Conservation (phyloP, 805 yeast species). For the Kazachstania bromeliacearum region DNA sequence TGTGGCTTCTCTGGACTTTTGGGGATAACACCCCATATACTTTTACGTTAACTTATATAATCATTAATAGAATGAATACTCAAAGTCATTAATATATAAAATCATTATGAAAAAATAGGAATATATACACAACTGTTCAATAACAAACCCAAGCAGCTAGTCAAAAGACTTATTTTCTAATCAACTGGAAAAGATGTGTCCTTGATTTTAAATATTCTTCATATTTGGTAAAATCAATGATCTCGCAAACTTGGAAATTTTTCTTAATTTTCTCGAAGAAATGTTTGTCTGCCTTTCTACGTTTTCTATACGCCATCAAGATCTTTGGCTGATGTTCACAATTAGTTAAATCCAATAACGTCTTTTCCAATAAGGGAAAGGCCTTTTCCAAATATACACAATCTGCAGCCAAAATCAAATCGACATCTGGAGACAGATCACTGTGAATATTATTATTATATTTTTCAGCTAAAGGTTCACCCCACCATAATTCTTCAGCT, state of each 20-base stretch:
- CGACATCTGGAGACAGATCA: slow-evolving; percentile 33
- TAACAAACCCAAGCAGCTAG: too few relatives aligned
- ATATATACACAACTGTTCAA: too few relatives aligned
- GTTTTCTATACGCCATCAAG: slow-evolving; percentile 44
- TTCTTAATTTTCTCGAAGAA: slow-evolving; percentile 29
- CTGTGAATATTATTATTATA: neutral
- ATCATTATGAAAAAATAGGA: too few relatives aligned
- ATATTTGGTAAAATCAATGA: slow-evolving; percentile 29
- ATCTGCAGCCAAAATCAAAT: slow-evolving; percentile 48
- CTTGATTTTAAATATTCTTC: slow-evolving; percentile 32
- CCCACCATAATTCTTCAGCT: slow-evolving; percentile 41
- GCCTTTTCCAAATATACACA: slow-evolving; percentile 49
- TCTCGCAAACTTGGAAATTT: slow-evolving; percentile 25
- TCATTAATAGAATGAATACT: too few relatives aligned
- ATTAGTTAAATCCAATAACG: slow-evolving; percentile 36
- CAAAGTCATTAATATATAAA: too few relatives aligned
- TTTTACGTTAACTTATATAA: too few relatives aligned
- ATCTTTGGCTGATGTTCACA: slow-evolving; percentile 34
- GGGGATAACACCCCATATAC: slow-evolving; percentile 47
- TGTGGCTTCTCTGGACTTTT: slow-evolving; percentile 85
- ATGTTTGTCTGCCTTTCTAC: slow-evolving; percentile 37
- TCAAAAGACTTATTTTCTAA: slow-evolving; percentile 21
- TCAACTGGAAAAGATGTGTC: slow-evolving; percentile 35
- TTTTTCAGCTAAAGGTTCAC: slow-evolving; percentile 10
- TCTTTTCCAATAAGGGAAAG: slow-evolving; percentile 42